A percentile compares a stretch with the other conserved stretches of the same genome.
Evolutionary conservation across 202 grass and related monocot species (phyloP).

Genomic region (Dendrocalamus latiflorus): DNA sequence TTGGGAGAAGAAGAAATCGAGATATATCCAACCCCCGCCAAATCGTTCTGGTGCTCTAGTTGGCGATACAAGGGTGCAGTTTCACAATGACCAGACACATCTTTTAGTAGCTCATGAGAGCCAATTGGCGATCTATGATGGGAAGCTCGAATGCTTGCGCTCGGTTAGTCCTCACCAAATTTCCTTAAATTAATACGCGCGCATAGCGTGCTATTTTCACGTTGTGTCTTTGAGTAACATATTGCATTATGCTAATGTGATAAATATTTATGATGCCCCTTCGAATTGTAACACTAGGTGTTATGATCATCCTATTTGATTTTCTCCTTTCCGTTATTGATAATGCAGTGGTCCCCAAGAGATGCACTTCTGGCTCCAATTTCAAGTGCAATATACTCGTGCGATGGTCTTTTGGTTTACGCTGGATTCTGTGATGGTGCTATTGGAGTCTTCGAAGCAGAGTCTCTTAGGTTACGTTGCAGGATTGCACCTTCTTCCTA

Average conservation of each 20-base stretch:
- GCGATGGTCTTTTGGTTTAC: constrained; percentile 78
- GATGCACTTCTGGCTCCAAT: constrained; percentile 81
- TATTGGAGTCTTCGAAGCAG: constrained; percentile 90
- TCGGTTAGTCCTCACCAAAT: constrained; percentile 49
- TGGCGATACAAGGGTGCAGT: constrained; percentile 94
- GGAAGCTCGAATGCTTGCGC: constrained; percentile 85
- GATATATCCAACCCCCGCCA: constrained; percentile 68
- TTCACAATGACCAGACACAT: constrained; percentile 97
- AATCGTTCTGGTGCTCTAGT: constrained; percentile 64
- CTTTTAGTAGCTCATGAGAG: constrained; percentile 91
- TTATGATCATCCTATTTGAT: background rate
- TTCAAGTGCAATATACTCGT: constrained; percentile 97
- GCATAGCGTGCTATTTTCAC: background rate
- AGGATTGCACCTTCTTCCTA: constrained; percentile 83
- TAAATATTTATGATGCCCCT: too few species aligned
- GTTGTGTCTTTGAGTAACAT: background rate
- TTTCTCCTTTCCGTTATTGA: constrained; percentile 1
- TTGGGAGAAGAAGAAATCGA: constrained; percentile 96
- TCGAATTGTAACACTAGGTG: background rate
- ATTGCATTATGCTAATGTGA: too few species aligned
- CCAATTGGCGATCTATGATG: constrained; percentile 89
- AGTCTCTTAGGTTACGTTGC: constrained; percentile 77
- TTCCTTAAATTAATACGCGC: background rate
- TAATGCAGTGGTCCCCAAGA: constrained; percentile 79
- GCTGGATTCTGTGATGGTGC: constrained; percentile 91